Evolutionary conservation across 208 protist genomes (phyloP), one percentile per base, ranked within the genome.

Genomic region (Leishmania mexicana): DNA sequence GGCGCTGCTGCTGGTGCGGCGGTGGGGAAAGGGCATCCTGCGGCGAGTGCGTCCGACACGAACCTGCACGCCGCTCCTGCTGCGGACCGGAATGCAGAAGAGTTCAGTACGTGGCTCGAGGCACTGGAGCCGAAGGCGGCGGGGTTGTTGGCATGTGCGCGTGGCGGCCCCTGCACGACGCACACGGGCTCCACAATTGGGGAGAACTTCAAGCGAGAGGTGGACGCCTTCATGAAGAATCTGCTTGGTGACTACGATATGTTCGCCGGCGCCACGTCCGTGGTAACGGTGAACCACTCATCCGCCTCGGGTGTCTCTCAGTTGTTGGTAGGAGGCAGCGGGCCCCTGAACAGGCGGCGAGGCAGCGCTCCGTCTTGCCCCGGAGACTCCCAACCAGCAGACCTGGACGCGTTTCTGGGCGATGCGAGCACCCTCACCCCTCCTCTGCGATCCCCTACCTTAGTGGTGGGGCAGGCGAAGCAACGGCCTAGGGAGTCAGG

Each of bases 221-320:
- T 90, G n/a, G 87, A 88, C 57, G 78, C 83, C 28, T 38, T 90
- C 75, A 83, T 88, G 82, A 80, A 72, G 62, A 83, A 77, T n/a
- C 28, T 86, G 40, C 35, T 89, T 24, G 82, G 76, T 70, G 76
- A 75, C 72, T 85, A 84, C 65, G 67, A 84, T 70, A 15, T 81
- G 53, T 71, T 45, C 1, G 38, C 60, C 65, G 47, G 78, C 31
- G 60, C 71, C 53, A 73, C 42, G 1, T 40, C 49, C 21, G 64
- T 19, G 21, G 47, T 31, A 15, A 42, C 35, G 45, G 64, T 35
- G 45, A 45, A 40, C 13, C 51, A 17, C 49, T 28, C 45, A 13
- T 47, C 58, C 24, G 47, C 42, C 31, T 71, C 40, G 3, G 79
- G 72, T 54, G 79, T 54, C 35, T 40, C 79, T 31, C 49, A 31